Conservation (phyloP, 139 green algal species). For the Chlorella vulgaris region DNA sequence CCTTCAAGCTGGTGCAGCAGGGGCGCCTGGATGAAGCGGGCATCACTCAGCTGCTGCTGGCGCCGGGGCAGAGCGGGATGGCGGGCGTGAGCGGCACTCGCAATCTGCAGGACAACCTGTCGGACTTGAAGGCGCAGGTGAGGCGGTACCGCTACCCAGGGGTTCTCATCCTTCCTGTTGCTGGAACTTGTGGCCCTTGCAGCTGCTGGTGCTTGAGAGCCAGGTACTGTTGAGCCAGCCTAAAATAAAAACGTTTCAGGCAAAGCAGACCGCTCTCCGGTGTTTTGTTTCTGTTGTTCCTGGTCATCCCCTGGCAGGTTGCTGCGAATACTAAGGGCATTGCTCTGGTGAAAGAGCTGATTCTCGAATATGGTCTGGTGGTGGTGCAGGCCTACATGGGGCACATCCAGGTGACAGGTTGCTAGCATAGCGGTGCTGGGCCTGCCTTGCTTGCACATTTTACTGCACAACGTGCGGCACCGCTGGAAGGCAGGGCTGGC, state of each 20-base stretch:
- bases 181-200: no score
- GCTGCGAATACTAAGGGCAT: conserved; percentile 96
- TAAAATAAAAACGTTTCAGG: no score
- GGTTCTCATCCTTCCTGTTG: no score
- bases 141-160: no score
- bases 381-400: conserved; percentile 94
- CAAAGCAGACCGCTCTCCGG: no score
- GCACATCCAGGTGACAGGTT: conserved; percentile 79
- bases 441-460: not conserved
- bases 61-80: conserved; percentile 58
- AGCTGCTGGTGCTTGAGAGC: no score
- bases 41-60: conserved; percentile 84
- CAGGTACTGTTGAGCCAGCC: no score
- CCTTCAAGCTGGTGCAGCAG: conserved; percentile 89
- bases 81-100: conserved; percentile 79
- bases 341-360: conserved; percentile 83
- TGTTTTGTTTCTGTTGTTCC: no score
- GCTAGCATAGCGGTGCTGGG: no score
- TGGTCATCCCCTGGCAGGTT: no score
- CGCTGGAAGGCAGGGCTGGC: no score
- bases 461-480: no score
- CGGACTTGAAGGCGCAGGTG: conserved; percentile 91
- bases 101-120: conserved; percentile 92
- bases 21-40: conserved; percentile 77
- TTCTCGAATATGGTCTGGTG: conserved; percentile 62